A percentile compares a stretch with the other conserved stretches of the same genome.
Evolutionary conservation across 1,139 yeast genomes (phyloP).

Genomic region (Kodamaea plutei): DNA sequence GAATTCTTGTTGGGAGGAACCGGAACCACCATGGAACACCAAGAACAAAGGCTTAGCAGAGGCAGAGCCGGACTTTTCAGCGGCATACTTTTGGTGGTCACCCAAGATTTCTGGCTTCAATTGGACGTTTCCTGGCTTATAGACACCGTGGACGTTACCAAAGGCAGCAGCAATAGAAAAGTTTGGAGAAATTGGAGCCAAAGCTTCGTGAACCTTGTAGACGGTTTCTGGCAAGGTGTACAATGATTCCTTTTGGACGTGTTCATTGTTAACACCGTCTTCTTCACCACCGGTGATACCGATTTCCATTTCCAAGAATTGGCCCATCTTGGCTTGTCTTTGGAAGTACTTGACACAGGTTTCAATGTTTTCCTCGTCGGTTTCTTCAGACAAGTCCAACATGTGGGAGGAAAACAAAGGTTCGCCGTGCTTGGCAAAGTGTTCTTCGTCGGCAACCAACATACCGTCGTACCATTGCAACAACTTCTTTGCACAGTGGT

Average conservation of each 20-base stretch:
- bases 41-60: conserved; percentile 80
- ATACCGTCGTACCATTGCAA: conserved; percentile 99
- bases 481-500: conserved; percentile 98
- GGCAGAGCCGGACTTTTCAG: conserved; percentile 54
- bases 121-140: conserved; percentile 98
- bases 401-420: conserved; percentile 98
- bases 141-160: conserved; percentile 99
- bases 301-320: conserved; percentile 99
- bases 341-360: conserved; percentile 93
- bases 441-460: conserved; percentile 94
- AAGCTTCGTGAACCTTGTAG: conserved; percentile 83
- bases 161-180: conserved; percentile 99
- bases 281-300: conserved; percentile 99
- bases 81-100: conserved; percentile 88
- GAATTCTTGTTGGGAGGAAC: conserved; percentile 89
- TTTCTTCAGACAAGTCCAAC: conserved; percentile 97
- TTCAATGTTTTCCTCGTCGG: conserved; percentile 92
- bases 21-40: conserved; percentile 99
- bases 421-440: conserved; percentile 79
- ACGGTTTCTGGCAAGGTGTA: conserved; percentile 98
- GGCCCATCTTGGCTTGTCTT: conserved; percentile 91
- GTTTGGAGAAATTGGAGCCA: conserved; percentile 90
- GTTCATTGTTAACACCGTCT: conserved; percentile 99
- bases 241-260: conserved; percentile 78
- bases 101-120: conserved; percentile 92